A percentile compares a stretch with the other conserved stretches of the same genome.
Conservation (phyloP, 2,329 filamentous ascomycete genomes). For the Coniochaeta sp. region DNA sequence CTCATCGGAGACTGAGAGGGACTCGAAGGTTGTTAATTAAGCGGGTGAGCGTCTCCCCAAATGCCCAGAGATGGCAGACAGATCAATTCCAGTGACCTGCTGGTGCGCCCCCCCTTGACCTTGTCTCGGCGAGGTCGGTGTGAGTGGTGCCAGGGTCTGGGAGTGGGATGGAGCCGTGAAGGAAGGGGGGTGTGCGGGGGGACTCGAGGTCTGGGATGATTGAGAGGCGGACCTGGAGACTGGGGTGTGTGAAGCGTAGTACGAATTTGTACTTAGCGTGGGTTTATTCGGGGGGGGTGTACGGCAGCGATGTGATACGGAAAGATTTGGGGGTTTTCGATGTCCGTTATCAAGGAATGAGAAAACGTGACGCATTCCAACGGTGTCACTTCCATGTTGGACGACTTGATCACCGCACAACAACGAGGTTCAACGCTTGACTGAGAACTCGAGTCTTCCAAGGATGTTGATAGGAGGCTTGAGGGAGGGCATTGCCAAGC, state of each 20-base stretch:
- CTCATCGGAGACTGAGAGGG: constrained; percentile 20
- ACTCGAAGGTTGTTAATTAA: constrained; percentile 14
- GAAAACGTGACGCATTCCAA: constrained; percentile 1
- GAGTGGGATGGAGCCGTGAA: constrained; percentile 2
- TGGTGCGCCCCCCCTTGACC: neutral
- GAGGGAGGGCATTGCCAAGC: neutral
- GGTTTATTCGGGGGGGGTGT: neutral
- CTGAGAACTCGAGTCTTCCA: too few species aligned
- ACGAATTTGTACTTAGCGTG: neutral
- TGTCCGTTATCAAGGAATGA: neutral
- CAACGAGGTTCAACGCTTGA: too few species aligned
- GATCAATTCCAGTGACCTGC: constrained; percentile 3
- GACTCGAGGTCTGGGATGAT: neutral
- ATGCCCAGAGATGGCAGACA: constrained; percentile 7
- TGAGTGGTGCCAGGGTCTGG: neutral
- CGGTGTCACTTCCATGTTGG: neutral
- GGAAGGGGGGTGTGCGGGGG: constrained; percentile 3
- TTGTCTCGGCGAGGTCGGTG: constrained; percentile 4
- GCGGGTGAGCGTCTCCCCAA: constrained; percentile 13
- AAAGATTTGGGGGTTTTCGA: neutral
- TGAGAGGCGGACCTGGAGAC: neutral
- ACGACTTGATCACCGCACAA: too few species aligned
- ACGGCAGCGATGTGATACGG: neutral
- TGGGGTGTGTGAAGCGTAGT: neutral
- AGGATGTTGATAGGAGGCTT: neutral